Conservation (phyloP, 768 basidiomycete genomes). For the Leccinum rimulosum region DNA sequence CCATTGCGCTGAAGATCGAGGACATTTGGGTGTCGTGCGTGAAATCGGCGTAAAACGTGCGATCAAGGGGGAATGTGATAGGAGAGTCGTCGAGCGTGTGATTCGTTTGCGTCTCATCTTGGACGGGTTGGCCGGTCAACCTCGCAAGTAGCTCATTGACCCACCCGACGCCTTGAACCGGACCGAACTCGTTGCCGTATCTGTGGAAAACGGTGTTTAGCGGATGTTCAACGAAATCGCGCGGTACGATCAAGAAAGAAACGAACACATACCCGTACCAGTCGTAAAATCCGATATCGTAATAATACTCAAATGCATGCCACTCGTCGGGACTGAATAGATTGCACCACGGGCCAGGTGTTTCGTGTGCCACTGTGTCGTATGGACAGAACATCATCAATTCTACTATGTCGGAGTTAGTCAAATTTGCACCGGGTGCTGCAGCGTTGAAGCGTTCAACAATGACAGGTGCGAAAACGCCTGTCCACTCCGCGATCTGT, state of each 20-base stretch:
- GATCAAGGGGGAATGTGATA: constrained; percentile 68
- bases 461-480: constrained; percentile 52
- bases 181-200: constrained; percentile 64
- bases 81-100: constrained; percentile 62
- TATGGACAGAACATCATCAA: constrained; percentile 76
- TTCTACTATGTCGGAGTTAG: constrained; percentile 47
- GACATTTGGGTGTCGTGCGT: constrained; percentile 84
- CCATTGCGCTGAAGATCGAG: constrained; percentile 61
- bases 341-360: constrained; percentile 60
- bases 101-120: constrained; percentile 75
- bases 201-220: constrained; percentile 31
- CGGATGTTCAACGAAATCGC: background rate
- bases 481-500: constrained; percentile 44
- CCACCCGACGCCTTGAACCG: constrained; percentile 80
- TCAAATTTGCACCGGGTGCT: constrained; percentile 63
- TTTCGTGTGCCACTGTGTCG: constrained; percentile 53
- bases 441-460: constrained; percentile 53
- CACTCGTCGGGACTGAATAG: constrained; percentile 65
- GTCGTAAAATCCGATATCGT: constrained; percentile 76
- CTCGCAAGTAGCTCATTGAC: constrained; percentile 83
- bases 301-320: constrained; percentile 58
- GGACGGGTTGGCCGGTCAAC: constrained; percentile 58
- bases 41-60: constrained; percentile 73
- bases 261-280: constrained; percentile 46
- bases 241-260: background rate